Conservation (phyloP, 2,329 filamentous ascomycete genomes). For the Cladosporium colombiae region DNA sequence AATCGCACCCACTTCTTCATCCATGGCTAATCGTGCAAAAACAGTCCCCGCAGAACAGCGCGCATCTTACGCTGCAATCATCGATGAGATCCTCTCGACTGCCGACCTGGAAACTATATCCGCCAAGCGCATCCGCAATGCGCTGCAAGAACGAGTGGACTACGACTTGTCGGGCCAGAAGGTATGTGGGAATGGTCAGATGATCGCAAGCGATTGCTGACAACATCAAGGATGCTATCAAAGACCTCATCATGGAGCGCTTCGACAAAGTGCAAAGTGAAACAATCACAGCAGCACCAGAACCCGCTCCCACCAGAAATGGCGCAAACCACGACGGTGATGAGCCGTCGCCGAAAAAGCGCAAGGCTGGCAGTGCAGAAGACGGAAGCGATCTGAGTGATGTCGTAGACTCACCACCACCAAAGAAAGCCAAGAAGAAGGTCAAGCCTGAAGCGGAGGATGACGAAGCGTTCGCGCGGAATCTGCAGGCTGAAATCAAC, state of each 20-base stretch:
- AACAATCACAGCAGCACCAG: slow-evolving; percentile 29
- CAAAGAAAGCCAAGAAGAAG: slow-evolving; percentile 63
- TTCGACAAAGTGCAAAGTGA: slow-evolving; percentile 50
- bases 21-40: neutral
- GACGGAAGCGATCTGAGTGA: slow-evolving; percentile 45
- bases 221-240: slow-evolving; percentile 44
- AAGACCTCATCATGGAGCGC: slow-evolving; percentile 49
- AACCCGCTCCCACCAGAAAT: slow-evolving; percentile 43
- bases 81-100: slow-evolving; percentile 61
- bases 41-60: slow-evolving; percentile 34
- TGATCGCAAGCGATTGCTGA: slow-evolving; percentile 23
- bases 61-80: slow-evolving; percentile 55
- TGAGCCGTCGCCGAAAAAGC: slow-evolving; percentile 43
- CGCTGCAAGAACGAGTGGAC: slow-evolving; percentile 60
- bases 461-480: slow-evolving; percentile 83
- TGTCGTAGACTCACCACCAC: slow-evolving; percentile 42
- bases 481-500: slow-evolving; percentile 92
- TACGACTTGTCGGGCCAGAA: slow-evolving; percentile 65
- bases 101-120: slow-evolving; percentile 66
- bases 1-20: neutral
- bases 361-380: slow-evolving; percentile 35
- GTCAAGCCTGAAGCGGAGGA: slow-evolving; percentile 63
- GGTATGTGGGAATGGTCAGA: slow-evolving; percentile 43
- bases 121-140: slow-evolving; percentile 65
- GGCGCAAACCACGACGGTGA: slow-evolving; percentile 30